A percentile compares a stretch with the other conserved stretches of the same genome.
Conservation (phyloP, 1,284 basidiomycete species). For the Porogramme epimiltina region DNA sequence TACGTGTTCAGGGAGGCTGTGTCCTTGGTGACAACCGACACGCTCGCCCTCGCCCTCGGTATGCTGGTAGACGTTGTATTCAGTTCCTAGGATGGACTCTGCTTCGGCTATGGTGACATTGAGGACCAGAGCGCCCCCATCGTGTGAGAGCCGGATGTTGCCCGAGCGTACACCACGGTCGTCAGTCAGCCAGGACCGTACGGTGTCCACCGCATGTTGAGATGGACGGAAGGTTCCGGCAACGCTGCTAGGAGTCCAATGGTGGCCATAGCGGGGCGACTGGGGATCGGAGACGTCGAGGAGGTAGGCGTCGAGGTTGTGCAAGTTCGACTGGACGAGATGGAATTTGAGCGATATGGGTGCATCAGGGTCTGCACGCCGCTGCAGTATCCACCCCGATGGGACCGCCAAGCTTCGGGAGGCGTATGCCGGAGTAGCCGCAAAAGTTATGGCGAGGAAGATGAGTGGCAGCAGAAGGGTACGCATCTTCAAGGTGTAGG, state of each 20-base stretch:
- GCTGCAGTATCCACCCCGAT: slow-evolving; percentile 36
- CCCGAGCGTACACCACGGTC: slow-evolving; percentile 33
- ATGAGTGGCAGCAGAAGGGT: too few relatives aligned
- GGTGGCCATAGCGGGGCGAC: slow-evolving; percentile 41
- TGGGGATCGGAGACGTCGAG: slow-evolving; percentile 47
- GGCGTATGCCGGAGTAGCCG: too few relatives aligned
- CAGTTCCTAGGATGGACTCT: slow-evolving; percentile 43
- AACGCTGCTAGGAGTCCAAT: slow-evolving; percentile 41
- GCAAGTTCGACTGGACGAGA: slow-evolving; percentile 44
- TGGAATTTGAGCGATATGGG: slow-evolving; percentile 44
- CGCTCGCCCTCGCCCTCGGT: slow-evolving; percentile 13
- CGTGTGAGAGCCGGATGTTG: slow-evolving; percentile 35
- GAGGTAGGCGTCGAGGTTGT: slow-evolving; percentile 42
- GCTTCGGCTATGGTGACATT: slow-evolving; percentile 46
- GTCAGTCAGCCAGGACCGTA: slow-evolving; percentile 43
- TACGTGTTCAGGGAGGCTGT: slow-evolving; percentile 21
- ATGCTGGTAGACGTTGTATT: slow-evolving; percentile 49
- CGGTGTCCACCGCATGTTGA: slow-evolving; percentile 40
- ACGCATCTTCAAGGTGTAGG: too few relatives aligned
- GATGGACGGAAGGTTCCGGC: slow-evolving; percentile 45
- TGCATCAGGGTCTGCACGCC: slow-evolving; percentile 33
- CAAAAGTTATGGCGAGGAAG: too few relatives aligned
- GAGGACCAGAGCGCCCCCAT: slow-evolving; percentile 43
- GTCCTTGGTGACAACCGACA: slow-evolving; percentile 30
- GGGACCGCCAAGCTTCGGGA: slow-evolving; percentile 26